Evolutionary conservation across 139 green algal genomes (phyloP).

Genomic region (Desmodesmus armatus): DNA sequence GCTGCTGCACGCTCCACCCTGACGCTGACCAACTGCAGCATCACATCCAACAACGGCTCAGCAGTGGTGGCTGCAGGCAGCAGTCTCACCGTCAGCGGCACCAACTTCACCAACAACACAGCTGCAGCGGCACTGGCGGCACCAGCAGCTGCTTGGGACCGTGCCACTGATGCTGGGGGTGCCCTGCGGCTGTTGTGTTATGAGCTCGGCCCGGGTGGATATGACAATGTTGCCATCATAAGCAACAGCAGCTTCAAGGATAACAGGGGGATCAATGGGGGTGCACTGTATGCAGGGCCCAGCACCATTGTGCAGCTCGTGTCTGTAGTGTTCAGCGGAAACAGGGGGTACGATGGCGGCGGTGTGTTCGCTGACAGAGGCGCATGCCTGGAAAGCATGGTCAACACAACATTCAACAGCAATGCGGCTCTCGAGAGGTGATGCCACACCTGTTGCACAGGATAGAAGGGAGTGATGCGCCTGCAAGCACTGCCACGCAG

Average conservation of each 20-base stretch:
- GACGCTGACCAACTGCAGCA: constrained; percentile 9
- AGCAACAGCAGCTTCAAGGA: constrained; percentile 18
- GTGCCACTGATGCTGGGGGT: too few species aligned
- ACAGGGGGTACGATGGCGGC: background rate
- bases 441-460: too few species aligned
- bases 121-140: constrained; percentile 23
- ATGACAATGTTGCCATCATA: background rate
- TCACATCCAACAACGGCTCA: constrained; percentile 6
- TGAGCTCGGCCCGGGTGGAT: background rate
- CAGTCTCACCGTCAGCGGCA: background rate
- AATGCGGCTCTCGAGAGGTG: constrained; percentile 25
- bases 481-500: too few species aligned
- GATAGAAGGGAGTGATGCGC: too few species aligned
- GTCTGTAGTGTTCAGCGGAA: background rate
- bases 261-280: background rate
- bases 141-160: too few species aligned
- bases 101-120: background rate
- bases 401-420: background rate
- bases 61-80: background rate
- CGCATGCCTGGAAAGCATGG: constrained; percentile 25
- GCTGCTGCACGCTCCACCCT: background rate
- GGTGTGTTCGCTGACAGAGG: constrained; percentile 13
- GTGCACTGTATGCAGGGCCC: background rate
- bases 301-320: background rate
- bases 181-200: background rate